These are phyloP conservation scores for Hydnum rufescens DNA, from an alignment of 768 basidiomycete species.

Conservation along the genomic window DNA sequence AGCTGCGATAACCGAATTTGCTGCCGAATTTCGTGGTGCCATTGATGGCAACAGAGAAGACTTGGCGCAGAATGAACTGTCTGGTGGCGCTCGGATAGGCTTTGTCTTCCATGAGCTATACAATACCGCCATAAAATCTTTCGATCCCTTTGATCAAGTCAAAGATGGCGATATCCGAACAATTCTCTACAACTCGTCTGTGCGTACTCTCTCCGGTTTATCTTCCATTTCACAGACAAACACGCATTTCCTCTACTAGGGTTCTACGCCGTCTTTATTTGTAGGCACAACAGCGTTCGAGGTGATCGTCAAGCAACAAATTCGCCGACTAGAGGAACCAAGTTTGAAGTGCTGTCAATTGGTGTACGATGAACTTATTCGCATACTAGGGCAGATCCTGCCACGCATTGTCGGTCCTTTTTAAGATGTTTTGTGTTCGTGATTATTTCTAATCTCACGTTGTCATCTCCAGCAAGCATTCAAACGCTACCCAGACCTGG, in stretches of 20 bases:
- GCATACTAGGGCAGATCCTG: constrained; percentile 80
- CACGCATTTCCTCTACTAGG: constrained; percentile 25
- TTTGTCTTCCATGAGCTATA: constrained; percentile 98
- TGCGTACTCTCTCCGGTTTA: constrained; percentile 22
- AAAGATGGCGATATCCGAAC: constrained; percentile 96
- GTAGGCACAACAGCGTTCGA: constrained; percentile 97
- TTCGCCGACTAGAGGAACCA: constrained; percentile 90
- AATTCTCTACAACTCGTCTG: constrained; percentile 93
- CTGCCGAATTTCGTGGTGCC: constrained; percentile 84
- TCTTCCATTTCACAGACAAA: not conserved
- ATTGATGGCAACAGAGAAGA: constrained; percentile 98
- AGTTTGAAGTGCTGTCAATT: constrained; percentile 83
- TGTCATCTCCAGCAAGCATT: constrained; percentile 55
- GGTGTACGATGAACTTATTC: constrained; percentile 92
- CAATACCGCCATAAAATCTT: constrained; percentile 86
- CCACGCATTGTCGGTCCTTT: constrained; percentile 51
- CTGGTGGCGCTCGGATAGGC: constrained; percentile 93
- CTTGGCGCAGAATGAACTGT: constrained; percentile 81
- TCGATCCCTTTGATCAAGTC: constrained; percentile 97
- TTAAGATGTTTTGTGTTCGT: not conserved
- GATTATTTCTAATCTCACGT: not conserved
- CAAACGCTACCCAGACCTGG: constrained; percentile 89
- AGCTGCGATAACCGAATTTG: constrained; percentile 94
- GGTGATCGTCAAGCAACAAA: constrained; percentile 97
- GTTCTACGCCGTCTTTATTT: constrained; percentile 89